phyloP scores from a whole-genome alignment of 2,329 filamentous ascomycete species.

The Diaporthe humulicola region DNA sequence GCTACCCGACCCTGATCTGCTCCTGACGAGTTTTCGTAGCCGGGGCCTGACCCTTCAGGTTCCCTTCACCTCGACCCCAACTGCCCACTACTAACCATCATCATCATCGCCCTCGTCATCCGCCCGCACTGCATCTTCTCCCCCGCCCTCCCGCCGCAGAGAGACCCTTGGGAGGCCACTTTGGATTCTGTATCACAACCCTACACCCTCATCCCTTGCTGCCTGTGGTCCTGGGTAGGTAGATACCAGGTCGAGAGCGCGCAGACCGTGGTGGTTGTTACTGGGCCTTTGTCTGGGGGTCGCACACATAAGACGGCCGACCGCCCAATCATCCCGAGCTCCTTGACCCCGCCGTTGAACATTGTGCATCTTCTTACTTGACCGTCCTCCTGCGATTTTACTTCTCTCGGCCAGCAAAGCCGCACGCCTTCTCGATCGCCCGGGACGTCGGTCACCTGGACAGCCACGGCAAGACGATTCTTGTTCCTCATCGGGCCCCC shows the following conservation, averaged over 20 bases:
- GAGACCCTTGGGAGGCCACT: slow-evolving; percentile 5
- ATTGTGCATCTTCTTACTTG: slow-evolving; percentile 35
- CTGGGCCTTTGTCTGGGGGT: slow-evolving; percentile 38
- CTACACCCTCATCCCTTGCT: slow-evolving; percentile 24
- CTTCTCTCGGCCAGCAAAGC: slow-evolving; percentile 18
- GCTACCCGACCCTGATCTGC: slow-evolving; percentile 34
- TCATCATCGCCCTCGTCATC: slow-evolving; percentile 31
- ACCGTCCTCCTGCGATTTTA: slow-evolving; percentile 18
- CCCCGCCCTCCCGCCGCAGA: background rate
- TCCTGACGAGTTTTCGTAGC: slow-evolving; percentile 26
- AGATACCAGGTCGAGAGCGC: slow-evolving; percentile 14
- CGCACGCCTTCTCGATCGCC: background rate
- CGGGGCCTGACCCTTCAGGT: slow-evolving; percentile 29
- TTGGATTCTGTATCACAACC: slow-evolving; percentile 7
- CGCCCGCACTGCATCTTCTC: slow-evolving; percentile 5
- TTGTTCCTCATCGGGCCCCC: slow-evolving; percentile 8
- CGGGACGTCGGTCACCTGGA: slow-evolving; percentile 21
- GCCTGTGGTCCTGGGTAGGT: slow-evolving; percentile 22
- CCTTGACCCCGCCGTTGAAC: slow-evolving; percentile 40
- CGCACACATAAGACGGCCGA: slow-evolving; percentile 38
- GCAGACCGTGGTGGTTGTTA: slow-evolving; percentile 33
- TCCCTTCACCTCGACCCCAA: slow-evolving; percentile 20
- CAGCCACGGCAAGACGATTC: slow-evolving; percentile 5
- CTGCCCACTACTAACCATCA: slow-evolving; percentile 7
- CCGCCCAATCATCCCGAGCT: slow-evolving; percentile 41